Percentiles rank a stretch among this genome's conserved stretches.
phyloP scores from a whole-genome alignment of 768 basidiomycete genomes.

The Kwoniella mangroviensis region DNA sequence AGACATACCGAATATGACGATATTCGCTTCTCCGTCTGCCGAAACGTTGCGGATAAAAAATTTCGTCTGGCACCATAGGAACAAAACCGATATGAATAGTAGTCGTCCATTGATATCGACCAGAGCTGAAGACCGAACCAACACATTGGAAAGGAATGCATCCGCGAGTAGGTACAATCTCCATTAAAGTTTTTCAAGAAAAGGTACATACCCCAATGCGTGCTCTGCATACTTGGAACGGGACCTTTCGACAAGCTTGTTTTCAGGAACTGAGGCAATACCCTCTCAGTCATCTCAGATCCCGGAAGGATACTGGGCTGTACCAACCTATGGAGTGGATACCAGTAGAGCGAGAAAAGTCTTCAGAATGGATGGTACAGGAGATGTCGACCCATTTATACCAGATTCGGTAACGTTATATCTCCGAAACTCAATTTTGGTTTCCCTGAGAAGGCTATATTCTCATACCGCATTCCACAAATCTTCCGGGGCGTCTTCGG shows the following conservation, averaged over 20 bases:
- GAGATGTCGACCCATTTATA: no score
- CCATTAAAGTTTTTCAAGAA: not conserved
- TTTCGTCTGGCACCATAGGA: not conserved
- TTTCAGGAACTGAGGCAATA: not conserved
- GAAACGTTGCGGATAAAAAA: no score
- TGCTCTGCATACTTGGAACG: not conserved
- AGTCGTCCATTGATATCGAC: not conserved
- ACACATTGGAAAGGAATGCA: not conserved
- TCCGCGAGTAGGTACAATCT: slow-evolving; percentile 11
- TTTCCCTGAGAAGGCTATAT: not conserved
- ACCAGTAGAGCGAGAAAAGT: no score
- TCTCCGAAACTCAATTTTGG: not conserved
- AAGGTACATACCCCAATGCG: not conserved
- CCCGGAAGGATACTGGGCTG: no score
- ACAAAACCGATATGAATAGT: not conserved
- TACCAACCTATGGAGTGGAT: no score
- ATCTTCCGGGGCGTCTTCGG: not conserved
- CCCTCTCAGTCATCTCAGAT: no score
- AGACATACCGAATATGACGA: no score
- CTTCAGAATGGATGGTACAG: no score
- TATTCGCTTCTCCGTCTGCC: no score
- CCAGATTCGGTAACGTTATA: not conserved
- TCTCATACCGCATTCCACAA: no score
- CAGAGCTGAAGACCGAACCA: no score
- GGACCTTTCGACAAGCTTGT: slow-evolving; percentile 11